Conservation (phyloP, 495 filamentous ascomycete genomes). For the Filosporella fistucella region DNA sequence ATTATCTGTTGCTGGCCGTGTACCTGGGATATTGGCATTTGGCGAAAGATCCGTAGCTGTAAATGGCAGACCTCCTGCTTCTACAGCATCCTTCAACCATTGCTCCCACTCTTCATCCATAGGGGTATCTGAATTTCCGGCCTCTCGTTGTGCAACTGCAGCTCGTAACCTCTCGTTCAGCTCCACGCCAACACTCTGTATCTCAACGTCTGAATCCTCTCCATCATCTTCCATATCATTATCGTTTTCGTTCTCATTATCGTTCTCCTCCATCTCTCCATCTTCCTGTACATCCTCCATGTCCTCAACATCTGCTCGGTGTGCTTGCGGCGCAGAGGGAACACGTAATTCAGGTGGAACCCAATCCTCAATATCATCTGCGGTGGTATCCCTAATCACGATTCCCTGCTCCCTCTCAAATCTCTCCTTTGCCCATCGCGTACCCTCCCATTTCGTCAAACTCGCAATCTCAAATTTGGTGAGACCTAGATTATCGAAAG, state of each 20-base stretch:
- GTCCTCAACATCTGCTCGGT: conserved; percentile 23
- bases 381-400: conserved; percentile 73
- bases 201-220: conserved; percentile 62
- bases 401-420: conserved; percentile 76
- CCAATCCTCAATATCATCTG: conserved; percentile 56
- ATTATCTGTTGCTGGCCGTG: conserved; percentile 34
- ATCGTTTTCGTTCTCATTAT: conserved; percentile 34
- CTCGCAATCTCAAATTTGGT: conserved; percentile 70
- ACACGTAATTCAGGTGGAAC: conserved; percentile 41
- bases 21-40: conserved; percentile 25
- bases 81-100: conserved; percentile 27
- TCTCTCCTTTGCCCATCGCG: conserved; percentile 78
- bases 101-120: conserved; percentile 43
- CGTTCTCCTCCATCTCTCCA: conserved; percentile 26
- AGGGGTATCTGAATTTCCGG: conserved; percentile 54
- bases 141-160: conserved; percentile 59
- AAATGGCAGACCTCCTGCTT: conserved; percentile 46
- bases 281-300: conserved; percentile 31
- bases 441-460: conserved; percentile 92
- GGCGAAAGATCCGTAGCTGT: conserved; percentile 25
- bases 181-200: conserved; percentile 67
- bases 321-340: conserved; percentile 28
- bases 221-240: conserved; percentile 38
- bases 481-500: conserved; percentile 74
- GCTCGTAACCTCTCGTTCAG: conserved; percentile 71